Base-by-base conservation (phyloP, 2,329 filamentous ascomycete species). In the Aspergillus texensis region DNA sequence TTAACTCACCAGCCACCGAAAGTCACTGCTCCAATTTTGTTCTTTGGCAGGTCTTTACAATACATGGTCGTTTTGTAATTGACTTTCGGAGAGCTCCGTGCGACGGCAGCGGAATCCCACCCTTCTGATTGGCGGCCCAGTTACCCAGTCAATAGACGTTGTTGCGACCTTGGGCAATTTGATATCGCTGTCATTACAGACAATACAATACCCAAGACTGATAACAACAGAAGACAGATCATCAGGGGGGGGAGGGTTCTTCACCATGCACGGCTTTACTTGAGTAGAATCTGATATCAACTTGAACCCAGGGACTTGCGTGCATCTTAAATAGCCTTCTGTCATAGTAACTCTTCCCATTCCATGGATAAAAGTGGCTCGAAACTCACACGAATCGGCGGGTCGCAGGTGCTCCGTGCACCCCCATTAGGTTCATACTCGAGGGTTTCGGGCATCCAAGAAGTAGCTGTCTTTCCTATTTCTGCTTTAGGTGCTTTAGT, bases 11-110 rank as follows among this genome's bases (percentile, higher is more conserved):
- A 48, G 45, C 45, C 45, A 48, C 45, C 45, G 24, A 48, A 28
- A 28, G 21, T 48, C 24, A 52, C 46, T 26, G 26, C 58, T 60
- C 39, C 34, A 50, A 36, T 34, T 19, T 21, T 11, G 28, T 32
- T 43, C 28, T 32, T 21, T 58, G 39, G 21, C 32, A 36, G 39
- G 14, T 12, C n/a, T 16, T 61, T 61, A 61, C 63, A 65, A 60
- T 60, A 63, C 61, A n/a, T 34, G 60, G 36, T 55, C 26, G 39
- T 52, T 53, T 54, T 43, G 63, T 54, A 63, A 63, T 61, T 60
- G 62, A 56, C 48, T 65, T 63, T 62, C 62, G 57, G 57, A 45
- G 63, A 62, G 61, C 57, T 57, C 63, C 63, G 63, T 62, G 60
- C 61, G 63, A 58, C 50, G 57, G 54, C 57, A 52, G 30, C 53